Conservation (phyloP, 495 filamentous ascomycete genomes). For the Trypethelium eluteriae region DNA sequence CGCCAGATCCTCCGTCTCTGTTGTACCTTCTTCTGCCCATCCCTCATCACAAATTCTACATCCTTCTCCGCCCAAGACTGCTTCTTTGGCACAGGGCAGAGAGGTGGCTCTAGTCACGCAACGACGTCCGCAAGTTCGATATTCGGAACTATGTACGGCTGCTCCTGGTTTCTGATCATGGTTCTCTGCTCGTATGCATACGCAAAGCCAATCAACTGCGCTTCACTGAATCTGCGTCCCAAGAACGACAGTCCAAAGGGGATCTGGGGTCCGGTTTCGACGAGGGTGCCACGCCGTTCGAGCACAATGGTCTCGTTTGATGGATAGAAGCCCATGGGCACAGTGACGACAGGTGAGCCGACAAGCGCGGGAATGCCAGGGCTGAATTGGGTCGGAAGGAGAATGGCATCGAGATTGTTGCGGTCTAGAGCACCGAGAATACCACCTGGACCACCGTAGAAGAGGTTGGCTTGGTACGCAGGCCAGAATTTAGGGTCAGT, state of each 20-base stretch:
- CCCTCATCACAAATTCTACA: not conserved
- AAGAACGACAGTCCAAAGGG: slow-evolving; percentile 56
- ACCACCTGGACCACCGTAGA: slow-evolving; percentile 43
- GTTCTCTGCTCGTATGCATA: slow-evolving; percentile 64
- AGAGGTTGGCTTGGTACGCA: slow-evolving; percentile 37
- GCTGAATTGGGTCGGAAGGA: slow-evolving; percentile 43
- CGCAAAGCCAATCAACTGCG: slow-evolving; percentile 52
- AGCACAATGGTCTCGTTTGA: slow-evolving; percentile 37
- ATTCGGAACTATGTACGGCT: slow-evolving; percentile 42
- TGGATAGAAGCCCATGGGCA: slow-evolving; percentile 47
- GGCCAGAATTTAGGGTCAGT: slow-evolving; percentile 33
- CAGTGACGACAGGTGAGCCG: slow-evolving; percentile 46
- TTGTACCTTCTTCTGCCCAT: not conserved
- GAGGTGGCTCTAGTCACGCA: not conserved
- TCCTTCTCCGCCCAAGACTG: not conserved
- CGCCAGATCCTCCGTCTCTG: not conserved
- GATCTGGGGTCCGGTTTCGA: slow-evolving; percentile 42
- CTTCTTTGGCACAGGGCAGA: not conserved
- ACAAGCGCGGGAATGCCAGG: slow-evolving; percentile 42
- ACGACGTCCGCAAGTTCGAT: slow-evolving; percentile 40
- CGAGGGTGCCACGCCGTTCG: slow-evolving; percentile 39
- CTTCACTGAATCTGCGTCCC: slow-evolving; percentile 48
- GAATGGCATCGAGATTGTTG: slow-evolving; percentile 44
- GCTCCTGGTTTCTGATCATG: slow-evolving; percentile 40
- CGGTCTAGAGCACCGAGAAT: slow-evolving; percentile 43